A percentile compares a stretch with the other conserved stretches of the same genome.
phyloP scores from a whole-genome alignment of 768 basidiomycete genomes.

The Gelatoporia subvermispora region DNA sequence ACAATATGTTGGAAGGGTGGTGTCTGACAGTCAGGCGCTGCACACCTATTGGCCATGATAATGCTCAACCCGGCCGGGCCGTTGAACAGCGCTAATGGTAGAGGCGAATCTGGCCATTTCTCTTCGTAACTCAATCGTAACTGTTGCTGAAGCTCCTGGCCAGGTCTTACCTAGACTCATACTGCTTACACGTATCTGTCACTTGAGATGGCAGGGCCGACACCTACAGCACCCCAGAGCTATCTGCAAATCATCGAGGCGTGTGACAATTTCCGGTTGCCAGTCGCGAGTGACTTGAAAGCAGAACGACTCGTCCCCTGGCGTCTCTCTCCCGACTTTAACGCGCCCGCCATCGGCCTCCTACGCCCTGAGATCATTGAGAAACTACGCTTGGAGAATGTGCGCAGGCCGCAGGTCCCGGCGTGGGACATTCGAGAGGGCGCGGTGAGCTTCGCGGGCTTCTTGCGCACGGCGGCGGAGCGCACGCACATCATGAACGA shows the following conservation, averaged over 20 bases:
- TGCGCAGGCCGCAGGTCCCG: constrained; percentile 26
- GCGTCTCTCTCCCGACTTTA: constrained; percentile 43
- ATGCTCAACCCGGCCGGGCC: too few relatives aligned
- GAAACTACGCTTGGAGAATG: constrained; percentile 49
- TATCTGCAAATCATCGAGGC: constrained; percentile 61
- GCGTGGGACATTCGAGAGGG: constrained; percentile 40
- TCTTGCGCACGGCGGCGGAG: constrained; percentile 49
- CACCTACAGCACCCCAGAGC: constrained; percentile 9
- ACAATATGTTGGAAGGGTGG: too few relatives aligned
- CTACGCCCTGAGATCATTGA: constrained; percentile 54
- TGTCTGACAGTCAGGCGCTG: too few relatives aligned
- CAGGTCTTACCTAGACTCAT: too few relatives aligned
- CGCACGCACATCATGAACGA: constrained; percentile 60
- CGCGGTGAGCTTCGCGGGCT: constrained; percentile 44
- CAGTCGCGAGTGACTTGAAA: constrained; percentile 21
- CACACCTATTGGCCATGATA: too few relatives aligned
- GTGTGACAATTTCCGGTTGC: constrained; percentile 67
- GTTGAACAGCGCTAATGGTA: too few relatives aligned
- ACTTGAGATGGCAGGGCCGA: constrained; percentile 9
- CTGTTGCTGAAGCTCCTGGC: too few relatives aligned
- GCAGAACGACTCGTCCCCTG: constrained; percentile 50
- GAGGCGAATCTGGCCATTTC: too few relatives aligned
- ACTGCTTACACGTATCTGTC: too few relatives aligned
- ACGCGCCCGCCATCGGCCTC: constrained; percentile 57
- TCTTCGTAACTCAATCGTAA: too few relatives aligned